Conservation (phyloP, 768 basidiomycete species). For the Termitomyces sp. region DNA sequence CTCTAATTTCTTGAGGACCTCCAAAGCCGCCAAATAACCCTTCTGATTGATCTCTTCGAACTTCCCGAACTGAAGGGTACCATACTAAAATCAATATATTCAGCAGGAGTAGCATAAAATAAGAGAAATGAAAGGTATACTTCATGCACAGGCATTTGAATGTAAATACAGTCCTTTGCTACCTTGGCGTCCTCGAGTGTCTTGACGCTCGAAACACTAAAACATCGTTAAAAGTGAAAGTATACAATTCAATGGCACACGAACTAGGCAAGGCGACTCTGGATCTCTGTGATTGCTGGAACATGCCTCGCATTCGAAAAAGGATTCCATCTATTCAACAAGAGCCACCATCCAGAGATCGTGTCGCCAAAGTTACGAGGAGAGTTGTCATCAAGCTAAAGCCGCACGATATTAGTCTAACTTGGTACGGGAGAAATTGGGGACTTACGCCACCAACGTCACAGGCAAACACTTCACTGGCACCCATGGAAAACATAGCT, state of each 20-base stretch:
- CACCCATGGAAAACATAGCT: conserved; percentile 90
- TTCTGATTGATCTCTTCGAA: conserved; percentile 85
- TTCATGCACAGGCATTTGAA: conserved; percentile 93
- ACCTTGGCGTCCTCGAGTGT: conserved; percentile 95
- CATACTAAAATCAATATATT: conserved; percentile 51
- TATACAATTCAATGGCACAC: conserved; percentile 25
- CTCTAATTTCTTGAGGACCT: conserved; percentile 73
- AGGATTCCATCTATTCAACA: conserved; percentile 91
- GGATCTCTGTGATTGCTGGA: conserved; percentile 90
- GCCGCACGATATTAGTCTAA: not conserved
- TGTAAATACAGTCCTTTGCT: conserved; percentile 84
- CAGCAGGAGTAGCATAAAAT: not conserved
- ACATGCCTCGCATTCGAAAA: conserved; percentile 75
- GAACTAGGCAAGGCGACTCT: conserved; percentile 92
- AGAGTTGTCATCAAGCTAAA: conserved; percentile 88
- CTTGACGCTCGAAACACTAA: conserved; percentile 91
- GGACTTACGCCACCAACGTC: conserved; percentile 84
- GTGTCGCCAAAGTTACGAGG: conserved; percentile 94
- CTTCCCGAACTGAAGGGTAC: conserved; percentile 86
- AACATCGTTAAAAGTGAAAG: conserved; percentile 6
- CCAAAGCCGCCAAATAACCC: conserved; percentile 72
- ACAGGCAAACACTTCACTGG: conserved; percentile 84
- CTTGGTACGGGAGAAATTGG: not conserved
- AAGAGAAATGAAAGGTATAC: conserved; percentile 32
- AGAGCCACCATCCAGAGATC: conserved; percentile 93